phyloP scores from a whole-genome alignment of 2,329 filamentous ascomycete species.

The Ophiostoma pallidulum region DNA sequence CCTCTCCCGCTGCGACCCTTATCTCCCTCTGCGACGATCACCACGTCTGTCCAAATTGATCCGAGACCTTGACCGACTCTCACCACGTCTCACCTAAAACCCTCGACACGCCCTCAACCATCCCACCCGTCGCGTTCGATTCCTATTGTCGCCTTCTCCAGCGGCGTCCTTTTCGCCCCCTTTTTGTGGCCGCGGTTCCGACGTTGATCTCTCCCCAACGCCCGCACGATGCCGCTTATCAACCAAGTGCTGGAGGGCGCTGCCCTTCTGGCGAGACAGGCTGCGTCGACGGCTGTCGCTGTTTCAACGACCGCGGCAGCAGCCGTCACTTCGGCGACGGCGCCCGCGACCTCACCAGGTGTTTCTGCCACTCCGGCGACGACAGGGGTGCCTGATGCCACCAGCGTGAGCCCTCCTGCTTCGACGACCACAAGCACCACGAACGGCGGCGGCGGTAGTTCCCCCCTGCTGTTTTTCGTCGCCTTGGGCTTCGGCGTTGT shows the following conservation, averaged over 20 bases:
- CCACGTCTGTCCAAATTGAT: neutral
- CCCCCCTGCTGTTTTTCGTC: conserved; percentile 30
- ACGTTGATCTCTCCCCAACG: no score
- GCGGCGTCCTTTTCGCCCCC: neutral
- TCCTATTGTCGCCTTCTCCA: neutral
- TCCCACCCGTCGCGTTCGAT: no score
- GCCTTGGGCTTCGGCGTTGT: conserved; percentile 91
- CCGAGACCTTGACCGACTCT: neutral
- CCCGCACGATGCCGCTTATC: conserved; percentile 20
- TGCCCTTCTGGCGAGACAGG: conserved; percentile 22
- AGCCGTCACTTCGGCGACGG: conserved; percentile 4
- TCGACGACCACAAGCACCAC: conserved; percentile 10
- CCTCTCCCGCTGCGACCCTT: neutral
- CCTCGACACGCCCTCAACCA: neutral
- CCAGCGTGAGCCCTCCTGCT: neutral
- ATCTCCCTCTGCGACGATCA: neutral
- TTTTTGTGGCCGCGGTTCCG: no score
- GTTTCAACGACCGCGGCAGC: conserved; percentile 1
- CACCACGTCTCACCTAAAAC: neutral
- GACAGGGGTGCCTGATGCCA: neutral
- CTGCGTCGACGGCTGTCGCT: conserved; percentile 7
- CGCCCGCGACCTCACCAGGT: neutral
- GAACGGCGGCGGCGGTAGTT: conserved; percentile 23
- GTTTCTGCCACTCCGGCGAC: neutral
- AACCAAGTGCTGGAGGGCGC: conserved; percentile 20